A percentile compares a stretch with the other conserved stretches of the same genome.
Conservation (phyloP, 169 alveolate genomes). For the Perkinsus marinus region DNA sequence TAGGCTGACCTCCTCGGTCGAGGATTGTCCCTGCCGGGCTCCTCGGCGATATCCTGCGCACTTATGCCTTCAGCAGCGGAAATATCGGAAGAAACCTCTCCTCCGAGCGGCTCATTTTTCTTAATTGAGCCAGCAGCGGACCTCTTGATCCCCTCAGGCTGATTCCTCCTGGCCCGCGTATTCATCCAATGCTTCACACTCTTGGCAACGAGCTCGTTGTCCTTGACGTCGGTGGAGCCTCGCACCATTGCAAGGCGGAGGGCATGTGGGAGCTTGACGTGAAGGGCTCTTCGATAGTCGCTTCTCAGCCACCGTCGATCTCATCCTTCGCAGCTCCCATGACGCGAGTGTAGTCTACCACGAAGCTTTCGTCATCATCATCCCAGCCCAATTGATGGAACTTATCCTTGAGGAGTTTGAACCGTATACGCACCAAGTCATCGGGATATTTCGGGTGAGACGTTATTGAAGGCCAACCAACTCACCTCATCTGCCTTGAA, state of each 20-base stretch:
- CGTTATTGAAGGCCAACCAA: no score
- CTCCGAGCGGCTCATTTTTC: neutral
- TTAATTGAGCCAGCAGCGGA: neutral
- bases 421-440: no score
- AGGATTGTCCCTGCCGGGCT: no score
- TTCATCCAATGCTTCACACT: neutral
- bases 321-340: no score
- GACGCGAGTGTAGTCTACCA: no score
- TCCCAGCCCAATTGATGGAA: no score
- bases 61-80: neutral
- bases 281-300: neutral
- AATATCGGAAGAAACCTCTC: neutral
- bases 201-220: neutral
- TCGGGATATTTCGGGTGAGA: no score
- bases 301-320: neutral
- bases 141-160: neutral
- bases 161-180: neutral
- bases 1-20: neutral
- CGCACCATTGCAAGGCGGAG: neutral
- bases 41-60: no score
- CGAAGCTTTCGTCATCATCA: no score
- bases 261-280: neutral
- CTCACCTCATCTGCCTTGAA: no score
- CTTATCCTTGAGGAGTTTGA: no score
- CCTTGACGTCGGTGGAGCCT: neutral